Conservation (phyloP, 805 yeast species). For the Naumovozyma dairenensis region DNA sequence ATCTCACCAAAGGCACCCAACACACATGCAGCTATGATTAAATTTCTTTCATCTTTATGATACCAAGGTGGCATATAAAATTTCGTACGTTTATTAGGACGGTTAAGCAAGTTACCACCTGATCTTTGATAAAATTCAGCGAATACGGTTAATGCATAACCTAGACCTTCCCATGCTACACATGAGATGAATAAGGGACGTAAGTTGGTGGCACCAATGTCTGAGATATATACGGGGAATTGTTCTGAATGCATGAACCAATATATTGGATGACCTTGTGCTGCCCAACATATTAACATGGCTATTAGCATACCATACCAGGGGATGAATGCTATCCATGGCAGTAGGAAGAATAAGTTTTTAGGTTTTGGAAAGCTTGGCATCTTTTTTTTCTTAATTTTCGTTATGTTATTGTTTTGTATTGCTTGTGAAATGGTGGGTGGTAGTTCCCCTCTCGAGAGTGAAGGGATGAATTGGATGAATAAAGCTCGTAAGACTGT, state of each 20-base stretch:
- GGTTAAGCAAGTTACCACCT: slow-evolving; percentile 37
- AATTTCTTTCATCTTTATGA: slow-evolving; percentile 30
- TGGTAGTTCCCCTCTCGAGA: slow-evolving; percentile 1
- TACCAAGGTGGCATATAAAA: slow-evolving; percentile 33
- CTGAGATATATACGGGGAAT: slow-evolving; percentile 62
- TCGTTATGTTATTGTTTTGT: too few species aligned
- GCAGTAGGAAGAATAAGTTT: slow-evolving; percentile 46
- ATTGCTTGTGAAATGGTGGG: too few species aligned
- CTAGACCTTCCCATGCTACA: slow-evolving; percentile 64
- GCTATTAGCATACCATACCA: slow-evolving; percentile 94
- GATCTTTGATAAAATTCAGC: slow-evolving; percentile 56
- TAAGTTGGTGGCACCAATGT: slow-evolving; percentile 77
- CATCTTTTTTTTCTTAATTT: neutral
- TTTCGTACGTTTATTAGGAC: slow-evolving; percentile 6
- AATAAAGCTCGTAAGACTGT: too few species aligned
- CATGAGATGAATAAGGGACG: slow-evolving; percentile 78
- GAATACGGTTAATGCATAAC: slow-evolving; percentile 53
- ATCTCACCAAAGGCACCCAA: slow-evolving; percentile 52
- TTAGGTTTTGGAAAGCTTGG: slow-evolving; percentile 17
- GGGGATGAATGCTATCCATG: slow-evolving; percentile 51
- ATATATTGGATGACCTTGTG: slow-evolving; percentile 68
- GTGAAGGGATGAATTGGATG: too few species aligned
- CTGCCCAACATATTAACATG: slow-evolving; percentile 65
- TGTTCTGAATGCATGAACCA: slow-evolving; percentile 39
- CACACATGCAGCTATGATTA: slow-evolving; percentile 34